Evolutionary conservation across 768 basidiomycete species (phyloP).

Genomic region (Kwoniella dendrophila): DNA sequence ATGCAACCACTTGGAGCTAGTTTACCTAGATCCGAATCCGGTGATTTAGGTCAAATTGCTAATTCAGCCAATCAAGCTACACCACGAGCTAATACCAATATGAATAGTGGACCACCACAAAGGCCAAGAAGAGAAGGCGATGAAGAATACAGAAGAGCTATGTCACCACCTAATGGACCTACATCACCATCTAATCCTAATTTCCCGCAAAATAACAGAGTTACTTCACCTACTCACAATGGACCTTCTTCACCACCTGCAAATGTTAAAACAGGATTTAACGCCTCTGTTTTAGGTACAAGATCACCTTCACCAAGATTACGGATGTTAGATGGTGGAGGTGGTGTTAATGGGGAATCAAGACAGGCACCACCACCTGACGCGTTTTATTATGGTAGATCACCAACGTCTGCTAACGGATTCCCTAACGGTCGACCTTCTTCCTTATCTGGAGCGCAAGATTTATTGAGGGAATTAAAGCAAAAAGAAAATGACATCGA

Average conservation of each 20-base stretch:
- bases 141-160: conserved; percentile 60
- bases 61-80: too few relatives aligned
- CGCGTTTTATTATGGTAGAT: conserved; percentile 62
- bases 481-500: conserved; percentile 81
- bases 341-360: too few relatives aligned
- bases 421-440: conserved; percentile 33
- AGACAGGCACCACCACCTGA: conserved; percentile 62
- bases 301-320: conserved; percentile 62
- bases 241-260: conserved; percentile 43
- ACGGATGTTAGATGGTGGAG: conserved; percentile 41
- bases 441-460: conserved; percentile 58
- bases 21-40: conserved; percentile 32
- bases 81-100: conserved; percentile 41
- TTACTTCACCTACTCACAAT: conserved; percentile 35
- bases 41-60: conserved; percentile 9
- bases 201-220: conserved; percentile 15
- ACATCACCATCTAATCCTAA: conserved; percentile 33
- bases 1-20: conserved; percentile 13
- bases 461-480: conserved; percentile 77
- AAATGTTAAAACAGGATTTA: conserved; percentile 37
- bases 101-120: conserved; percentile 57
- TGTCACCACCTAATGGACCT: conserved; percentile 62
- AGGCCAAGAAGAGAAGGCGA: conserved; percentile 53
- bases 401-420: conserved; percentile 49
- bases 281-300: conserved; percentile 60